A percentile compares a stretch with the other conserved stretches of the same genome.
phyloP scores from a whole-genome alignment of 2,329 filamentous ascomycete genomes.

The Xylaria sp. region DNA sequence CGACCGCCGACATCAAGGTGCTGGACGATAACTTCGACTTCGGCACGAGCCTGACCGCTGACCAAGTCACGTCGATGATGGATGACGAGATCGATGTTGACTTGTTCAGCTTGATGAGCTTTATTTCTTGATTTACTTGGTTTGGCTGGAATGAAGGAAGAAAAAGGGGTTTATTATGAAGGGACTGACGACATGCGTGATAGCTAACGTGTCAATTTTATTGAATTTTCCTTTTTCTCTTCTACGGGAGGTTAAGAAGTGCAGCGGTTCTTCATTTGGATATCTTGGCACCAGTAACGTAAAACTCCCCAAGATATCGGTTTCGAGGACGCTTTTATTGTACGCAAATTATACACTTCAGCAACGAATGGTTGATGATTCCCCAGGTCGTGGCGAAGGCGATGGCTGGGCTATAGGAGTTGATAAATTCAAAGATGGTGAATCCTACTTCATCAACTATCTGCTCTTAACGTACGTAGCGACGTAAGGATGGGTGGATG shows the following conservation, averaged over 20 bases:
- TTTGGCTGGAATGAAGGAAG: no score
- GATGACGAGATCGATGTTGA: constrained; percentile 28
- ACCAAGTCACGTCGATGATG: constrained; percentile 40
- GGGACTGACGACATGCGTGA: not conserved
- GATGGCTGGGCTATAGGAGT: no score
- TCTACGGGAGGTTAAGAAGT: no score
- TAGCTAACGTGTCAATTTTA: not conserved
- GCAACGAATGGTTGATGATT: not conserved
- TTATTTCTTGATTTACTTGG: constrained; percentile 17
- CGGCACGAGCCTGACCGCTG: constrained; percentile 41
- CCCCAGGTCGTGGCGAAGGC: no score
- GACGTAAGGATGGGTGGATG: no score
- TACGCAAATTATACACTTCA: not conserved
- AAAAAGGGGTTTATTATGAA: not conserved
- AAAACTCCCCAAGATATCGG: not conserved
- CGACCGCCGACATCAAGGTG: constrained; percentile 59
- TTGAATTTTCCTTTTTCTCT: not conserved
- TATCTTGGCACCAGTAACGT: not conserved
- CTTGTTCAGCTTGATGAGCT: constrained; percentile 36
- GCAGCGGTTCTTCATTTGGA: not conserved
- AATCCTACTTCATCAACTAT: no score
- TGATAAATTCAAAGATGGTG: no score
- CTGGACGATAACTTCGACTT: constrained; percentile 48
- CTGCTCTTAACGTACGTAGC: no score
- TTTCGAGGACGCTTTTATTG: not conserved